These are phyloP conservation scores for Cercospora canescens DNA, from an alignment of 2,329 filamentous ascomycete genomes.

Conservation along the genomic window DNA sequence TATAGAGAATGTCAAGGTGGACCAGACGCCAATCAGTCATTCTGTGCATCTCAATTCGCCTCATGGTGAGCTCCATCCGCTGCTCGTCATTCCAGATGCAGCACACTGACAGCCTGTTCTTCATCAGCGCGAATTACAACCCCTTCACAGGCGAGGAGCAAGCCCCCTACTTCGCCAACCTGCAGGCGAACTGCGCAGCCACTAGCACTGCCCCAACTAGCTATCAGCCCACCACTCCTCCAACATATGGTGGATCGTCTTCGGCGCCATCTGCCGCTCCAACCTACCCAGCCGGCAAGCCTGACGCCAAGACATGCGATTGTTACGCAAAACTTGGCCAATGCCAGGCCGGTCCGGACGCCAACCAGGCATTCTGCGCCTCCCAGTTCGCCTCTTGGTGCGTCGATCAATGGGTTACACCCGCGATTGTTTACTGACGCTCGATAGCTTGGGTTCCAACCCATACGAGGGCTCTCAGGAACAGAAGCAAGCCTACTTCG, in stretches of 20 bases:
- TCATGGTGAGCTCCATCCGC: background rate
- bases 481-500: too few relatives aligned
- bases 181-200: background rate
- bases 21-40: slow-evolving; percentile 10
- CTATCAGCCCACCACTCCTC: background rate
- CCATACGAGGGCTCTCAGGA: too few relatives aligned
- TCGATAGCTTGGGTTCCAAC: too few relatives aligned
- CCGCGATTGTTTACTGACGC: too few relatives aligned
- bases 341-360: background rate
- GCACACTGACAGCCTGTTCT: background rate
- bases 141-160: background rate
- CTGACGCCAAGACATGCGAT: background rate
- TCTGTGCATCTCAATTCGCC: slow-evolving; percentile 8
- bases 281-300: background rate
- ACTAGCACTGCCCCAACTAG: background rate
- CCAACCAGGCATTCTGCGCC: background rate
- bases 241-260: background rate
- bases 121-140: background rate
- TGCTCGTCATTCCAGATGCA: background rate
- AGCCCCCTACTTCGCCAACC: background rate
- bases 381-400: background rate
- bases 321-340: background rate
- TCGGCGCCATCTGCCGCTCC: background rate
- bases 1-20: background rate
- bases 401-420: too few relatives aligned